Evolutionary conservation across 768 basidiomycete genomes (phyloP).

Genomic region (Suillus hirtellus): DNA sequence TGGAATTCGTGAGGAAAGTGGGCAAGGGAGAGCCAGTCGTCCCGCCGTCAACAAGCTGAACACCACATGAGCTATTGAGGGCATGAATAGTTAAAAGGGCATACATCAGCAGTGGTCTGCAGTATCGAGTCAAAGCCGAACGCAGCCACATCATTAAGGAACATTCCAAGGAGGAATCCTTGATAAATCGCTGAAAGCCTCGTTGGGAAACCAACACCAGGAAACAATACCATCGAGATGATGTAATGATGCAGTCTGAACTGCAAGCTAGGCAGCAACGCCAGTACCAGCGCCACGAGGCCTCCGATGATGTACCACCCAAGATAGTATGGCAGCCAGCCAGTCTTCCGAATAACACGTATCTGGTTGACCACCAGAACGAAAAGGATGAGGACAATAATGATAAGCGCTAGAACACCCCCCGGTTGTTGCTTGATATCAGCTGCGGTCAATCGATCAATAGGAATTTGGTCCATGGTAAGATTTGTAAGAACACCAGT

Average conservation of each 20-base stretch:
- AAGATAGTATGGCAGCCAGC: conserved; percentile 77
- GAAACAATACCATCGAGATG: conserved; percentile 69
- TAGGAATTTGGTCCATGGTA: conserved; percentile 70
- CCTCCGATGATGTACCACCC: conserved; percentile 74
- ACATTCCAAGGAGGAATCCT: conserved; percentile 80
- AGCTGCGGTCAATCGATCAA: conserved; percentile 68
- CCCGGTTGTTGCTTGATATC: conserved; percentile 69
- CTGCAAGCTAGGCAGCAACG: conserved; percentile 65
- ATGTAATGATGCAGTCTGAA: conserved; percentile 85
- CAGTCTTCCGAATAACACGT: conserved; percentile 81
- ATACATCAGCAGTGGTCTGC: conserved; percentile 70
- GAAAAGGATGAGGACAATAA: conserved; percentile 63
- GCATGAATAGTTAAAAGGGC: conserved; percentile 20
- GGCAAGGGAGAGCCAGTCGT: conserved; percentile 70
- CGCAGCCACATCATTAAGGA: conserved; percentile 75
- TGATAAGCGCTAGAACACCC: conserved; percentile 64
- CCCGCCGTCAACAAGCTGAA: conserved; percentile 72
- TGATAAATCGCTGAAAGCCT: conserved; percentile 78
- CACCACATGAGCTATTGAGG: conserved; percentile 10
- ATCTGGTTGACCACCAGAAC: conserved; percentile 71
- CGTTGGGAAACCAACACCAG: conserved; percentile 81
- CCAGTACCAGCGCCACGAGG: conserved; percentile 62
- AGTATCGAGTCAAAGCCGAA: conserved; percentile 82
- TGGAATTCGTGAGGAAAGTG: conserved; percentile 72
- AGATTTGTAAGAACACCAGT: conserved; percentile 74